These are phyloP conservation scores for Neonectria hederae DNA, from an alignment of 2,329 filamentous ascomycete species.

Conservation along the genomic window DNA sequence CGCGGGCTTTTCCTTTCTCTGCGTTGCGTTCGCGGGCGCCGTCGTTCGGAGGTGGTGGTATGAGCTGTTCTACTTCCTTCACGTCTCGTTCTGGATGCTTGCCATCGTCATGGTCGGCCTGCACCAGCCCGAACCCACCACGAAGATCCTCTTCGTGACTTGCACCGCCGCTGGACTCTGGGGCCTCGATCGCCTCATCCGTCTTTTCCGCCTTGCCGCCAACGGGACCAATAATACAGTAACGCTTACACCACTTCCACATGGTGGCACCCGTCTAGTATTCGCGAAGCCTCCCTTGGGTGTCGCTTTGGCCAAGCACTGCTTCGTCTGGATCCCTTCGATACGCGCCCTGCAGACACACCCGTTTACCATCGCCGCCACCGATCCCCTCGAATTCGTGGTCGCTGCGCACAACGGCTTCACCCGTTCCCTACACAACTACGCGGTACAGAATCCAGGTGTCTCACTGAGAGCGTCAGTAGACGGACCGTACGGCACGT, in stretches of 20 bases:
- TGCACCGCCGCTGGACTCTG: slow-evolving; percentile 58
- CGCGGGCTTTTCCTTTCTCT: slow-evolving; percentile 56
- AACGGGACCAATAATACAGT: slow-evolving; percentile 62
- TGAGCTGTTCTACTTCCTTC: slow-evolving; percentile 64
- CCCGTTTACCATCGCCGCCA: slow-evolving; percentile 69
- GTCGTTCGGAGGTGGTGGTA: slow-evolving; percentile 60
- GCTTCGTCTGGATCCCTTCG: slow-evolving; percentile 70
- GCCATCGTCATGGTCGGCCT: slow-evolving; percentile 59
- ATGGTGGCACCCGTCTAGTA: slow-evolving; percentile 64
- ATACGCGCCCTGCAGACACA: slow-evolving; percentile 68
- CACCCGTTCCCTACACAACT: slow-evolving; percentile 63
- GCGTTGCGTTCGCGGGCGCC: slow-evolving; percentile 54
- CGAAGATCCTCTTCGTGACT: slow-evolving; percentile 55
- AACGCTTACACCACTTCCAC: slow-evolving; percentile 61
- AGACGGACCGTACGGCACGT: slow-evolving; percentile 68
- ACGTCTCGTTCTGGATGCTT: slow-evolving; percentile 60
- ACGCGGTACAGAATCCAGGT: slow-evolving; percentile 61
- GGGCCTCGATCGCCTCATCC: slow-evolving; percentile 60
- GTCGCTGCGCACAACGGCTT: slow-evolving; percentile 68
- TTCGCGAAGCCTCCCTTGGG: slow-evolving; percentile 59
- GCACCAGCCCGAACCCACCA: slow-evolving; percentile 59
- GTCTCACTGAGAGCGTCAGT: slow-evolving; percentile 59
- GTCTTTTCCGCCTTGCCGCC: slow-evolving; percentile 54
- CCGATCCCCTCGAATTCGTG: slow-evolving; percentile 65
- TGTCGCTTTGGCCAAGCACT: slow-evolving; percentile 66